These are phyloP conservation scores for Schizonepeta tenuifolia DNA, from an alignment of 257 asterid genomes.

Conservation along the genomic window DNA sequence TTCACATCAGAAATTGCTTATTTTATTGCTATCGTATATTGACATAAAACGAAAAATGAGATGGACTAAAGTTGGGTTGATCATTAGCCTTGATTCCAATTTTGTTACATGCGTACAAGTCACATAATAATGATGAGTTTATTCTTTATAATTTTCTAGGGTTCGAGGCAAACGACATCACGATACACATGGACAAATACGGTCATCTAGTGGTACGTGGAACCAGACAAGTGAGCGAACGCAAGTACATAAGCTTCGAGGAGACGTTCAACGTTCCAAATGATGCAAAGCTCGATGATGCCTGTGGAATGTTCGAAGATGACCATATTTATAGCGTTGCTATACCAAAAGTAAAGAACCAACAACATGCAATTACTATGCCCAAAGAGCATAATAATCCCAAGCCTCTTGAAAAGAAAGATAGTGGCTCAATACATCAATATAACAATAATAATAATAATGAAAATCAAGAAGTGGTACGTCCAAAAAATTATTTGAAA, in stretches of 20 bases:
- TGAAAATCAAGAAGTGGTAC: not conserved
- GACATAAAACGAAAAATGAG: too few relatives aligned
- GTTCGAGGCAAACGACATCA: conserved; percentile 33
- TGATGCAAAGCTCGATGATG: conserved; percentile 34
- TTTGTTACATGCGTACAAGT: not conserved
- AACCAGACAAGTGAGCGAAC: conserved; percentile 32
- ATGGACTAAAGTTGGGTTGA: too few relatives aligned
- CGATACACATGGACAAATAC: conserved; percentile 36
- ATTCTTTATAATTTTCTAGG: conserved; percentile 20
- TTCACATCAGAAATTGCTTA: too few relatives aligned
- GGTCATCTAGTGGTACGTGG: conserved; percentile 49
- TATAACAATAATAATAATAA: not conserved
- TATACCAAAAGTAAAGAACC: conserved; percentile 31
- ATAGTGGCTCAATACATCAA: not conserved
- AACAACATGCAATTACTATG: conserved; percentile 9
- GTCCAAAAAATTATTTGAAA: conserved; percentile 18
- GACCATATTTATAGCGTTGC: conserved; percentile 34
- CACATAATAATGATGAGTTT: too few relatives aligned
- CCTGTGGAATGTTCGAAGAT: conserved; percentile 34
- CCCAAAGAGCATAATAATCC: conserved; percentile 6
- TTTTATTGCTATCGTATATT: too few relatives aligned
- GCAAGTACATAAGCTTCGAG: conserved; percentile 41
- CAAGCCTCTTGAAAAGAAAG: not conserved
- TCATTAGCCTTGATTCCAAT: too few relatives aligned
- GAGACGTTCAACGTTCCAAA: conserved; percentile 35